Percentiles rank a stretch among this genome's conserved stretches.
Conservation (phyloP, 306 rosid species). For the Luffa aegyptiaca region DNA sequence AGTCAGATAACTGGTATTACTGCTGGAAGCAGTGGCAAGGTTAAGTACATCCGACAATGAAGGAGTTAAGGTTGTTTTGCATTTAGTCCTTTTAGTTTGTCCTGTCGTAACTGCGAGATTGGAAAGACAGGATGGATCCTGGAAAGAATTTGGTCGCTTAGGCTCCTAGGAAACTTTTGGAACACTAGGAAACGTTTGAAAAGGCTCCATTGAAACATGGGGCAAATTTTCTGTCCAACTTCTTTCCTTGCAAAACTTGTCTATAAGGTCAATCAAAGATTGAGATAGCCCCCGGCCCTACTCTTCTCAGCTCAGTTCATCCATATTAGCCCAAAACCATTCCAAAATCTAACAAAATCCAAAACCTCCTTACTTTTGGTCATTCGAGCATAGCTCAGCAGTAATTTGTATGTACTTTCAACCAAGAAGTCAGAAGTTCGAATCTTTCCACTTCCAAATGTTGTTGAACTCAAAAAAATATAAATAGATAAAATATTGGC, state of each 20-base stretch:
- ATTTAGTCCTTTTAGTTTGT: neutral
- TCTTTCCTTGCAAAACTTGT: neutral
- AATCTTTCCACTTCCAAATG: too few species aligned
- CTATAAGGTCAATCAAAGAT: neutral
- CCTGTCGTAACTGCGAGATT: neutral
- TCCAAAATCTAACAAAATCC: neutral
- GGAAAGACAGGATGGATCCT: neutral
- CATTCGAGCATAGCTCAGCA: too few species aligned
- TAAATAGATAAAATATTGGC: too few species aligned
- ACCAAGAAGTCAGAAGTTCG: too few species aligned
- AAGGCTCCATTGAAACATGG: neutral
- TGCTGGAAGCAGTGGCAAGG: too few species aligned
- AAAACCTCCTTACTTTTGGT: too few species aligned
- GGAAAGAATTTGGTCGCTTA: neutral
- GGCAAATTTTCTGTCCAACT: neutral
- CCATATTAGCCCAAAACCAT: neutral
- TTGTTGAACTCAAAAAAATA: too few species aligned
- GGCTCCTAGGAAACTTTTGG: neutral
- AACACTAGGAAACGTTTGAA: neutral
- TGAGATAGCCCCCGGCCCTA: too few species aligned
- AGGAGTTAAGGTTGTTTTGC: neutral
- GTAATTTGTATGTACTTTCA: too few species aligned
- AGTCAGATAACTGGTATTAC: too few species aligned
- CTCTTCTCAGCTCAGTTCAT: neutral
- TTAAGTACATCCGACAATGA: neutral